Evolutionary conservation across 352 stramenopile genomes (phyloP), one percentile per base, ranked within the genome.

Genomic region (Phytophthora sp.): DNA sequence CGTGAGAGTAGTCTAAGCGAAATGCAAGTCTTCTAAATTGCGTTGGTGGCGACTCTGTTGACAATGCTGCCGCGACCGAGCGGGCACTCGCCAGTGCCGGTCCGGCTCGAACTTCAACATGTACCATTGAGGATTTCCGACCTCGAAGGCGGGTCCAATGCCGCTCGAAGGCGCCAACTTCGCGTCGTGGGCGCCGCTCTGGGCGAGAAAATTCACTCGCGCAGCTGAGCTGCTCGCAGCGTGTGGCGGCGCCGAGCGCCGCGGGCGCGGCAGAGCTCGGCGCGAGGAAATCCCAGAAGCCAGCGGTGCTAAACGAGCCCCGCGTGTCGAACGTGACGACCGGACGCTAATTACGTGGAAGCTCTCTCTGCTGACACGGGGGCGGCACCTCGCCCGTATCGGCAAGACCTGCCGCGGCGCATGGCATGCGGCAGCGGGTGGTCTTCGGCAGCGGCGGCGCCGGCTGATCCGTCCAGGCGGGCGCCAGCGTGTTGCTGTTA

Each of bases 391-490:
- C n/a, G n/a, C n/a, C n/a, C n/a, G n/a, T n/a, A n/a, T n/a, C n/a
- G n/a, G n/a, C n/a, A n/a, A n/a, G n/a, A n/a, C n/a, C n/a, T n/a
- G n/a, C n/a, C n/a, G n/a, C n/a, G n/a, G n/a, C n/a, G n/a, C n/a
- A n/a, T n/a, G n/a, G n/a, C n/a, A n/a, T n/a, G n/a, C n/a, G n/a
- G n/a, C n/a, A n/a, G n/a, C n/a, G n/a, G n/a, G n/a, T n/a, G n/a
- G n/a, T n/a, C n/a, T n/a, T n/a, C n/a, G n/a, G n/a, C n/a, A n/a
- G n/a, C n/a, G n/a, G n/a, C n/a, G n/a, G 31, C 39, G 31, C 32
- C 32, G 32, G 57, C 56, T 72, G 50, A 72, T 72, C 63, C 32
- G 63, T 67, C n/a, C n/a, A n/a, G n/a, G n/a, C n/a, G n/a, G n/a
- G n/a, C n/a, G n/a, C 56, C 63, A 72, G 63, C 42, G 31, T 37